Conservation (phyloP, 345 rosid species). For the Nephelium lappaceum region DNA sequence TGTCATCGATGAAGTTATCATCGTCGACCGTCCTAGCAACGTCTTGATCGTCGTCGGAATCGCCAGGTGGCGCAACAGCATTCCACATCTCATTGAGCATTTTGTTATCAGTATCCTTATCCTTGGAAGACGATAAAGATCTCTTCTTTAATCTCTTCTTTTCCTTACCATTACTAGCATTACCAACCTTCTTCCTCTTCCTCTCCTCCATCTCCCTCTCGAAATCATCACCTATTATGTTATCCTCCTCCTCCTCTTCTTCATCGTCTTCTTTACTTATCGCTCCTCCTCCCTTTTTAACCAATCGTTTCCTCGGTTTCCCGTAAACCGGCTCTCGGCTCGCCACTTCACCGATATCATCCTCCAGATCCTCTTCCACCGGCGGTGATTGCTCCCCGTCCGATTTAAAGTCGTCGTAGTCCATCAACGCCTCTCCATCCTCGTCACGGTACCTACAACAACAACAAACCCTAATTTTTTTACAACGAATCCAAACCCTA, state of each 20-base stretch:
- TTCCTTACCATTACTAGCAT: conserved; percentile 39
- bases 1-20: conserved; percentile 91
- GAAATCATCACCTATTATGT: conserved; percentile 34
- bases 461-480: conserved; percentile 7
- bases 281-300: conserved; percentile 58
- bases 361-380: conserved; percentile 47
- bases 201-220: conserved; percentile 56
- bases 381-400: conserved; percentile 64
- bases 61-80: conserved; percentile 68
- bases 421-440: conserved; percentile 97
- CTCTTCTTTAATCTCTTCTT: conserved; percentile 38
- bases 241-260: conserved; percentile 45
- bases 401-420: conserved; percentile 72
- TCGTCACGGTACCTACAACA: conserved; percentile 73
- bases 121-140: conserved; percentile 39
- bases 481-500: background rate
- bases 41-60: conserved; percentile 95
- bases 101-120: conserved; percentile 57
- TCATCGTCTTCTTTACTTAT: conserved; percentile 27
- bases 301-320: conserved; percentile 81
- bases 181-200: conserved; percentile 51
- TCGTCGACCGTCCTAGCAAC: conserved; percentile 86
- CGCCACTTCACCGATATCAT: conserved; percentile 60
- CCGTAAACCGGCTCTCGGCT: conserved; percentile 60
- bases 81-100: conserved; percentile 97